Percentiles rank a stretch among this genome's conserved stretches.
These are phyloP conservation scores for Suhomyces sp. DNA, from an alignment of 805 yeast species.

Conservation along the genomic window DNA sequence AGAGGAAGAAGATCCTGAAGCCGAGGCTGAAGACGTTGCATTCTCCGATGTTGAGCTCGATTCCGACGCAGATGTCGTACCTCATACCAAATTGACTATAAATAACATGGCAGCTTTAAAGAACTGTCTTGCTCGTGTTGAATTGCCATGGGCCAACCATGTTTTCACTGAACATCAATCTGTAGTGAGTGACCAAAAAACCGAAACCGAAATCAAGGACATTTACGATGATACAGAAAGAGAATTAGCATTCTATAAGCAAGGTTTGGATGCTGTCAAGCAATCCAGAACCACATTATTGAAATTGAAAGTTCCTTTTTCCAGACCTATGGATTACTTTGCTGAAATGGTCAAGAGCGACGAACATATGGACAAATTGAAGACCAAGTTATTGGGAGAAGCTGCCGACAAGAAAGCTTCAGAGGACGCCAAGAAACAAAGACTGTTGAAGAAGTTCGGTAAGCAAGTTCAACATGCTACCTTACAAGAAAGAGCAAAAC, in stretches of 20 bases:
- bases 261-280: conserved; percentile 80
- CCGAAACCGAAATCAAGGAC: conserved; percentile 71
- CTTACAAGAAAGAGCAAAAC: conserved; percentile 88
- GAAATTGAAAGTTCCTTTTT: conserved; percentile 76
- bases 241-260: conserved; percentile 92
- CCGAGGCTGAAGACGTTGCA: conserved; percentile 77
- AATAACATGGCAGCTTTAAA: conserved; percentile 83
- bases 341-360: conserved; percentile 99
- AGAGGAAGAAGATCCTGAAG: conserved; percentile 57
- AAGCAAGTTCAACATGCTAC: conserved; percentile 95
- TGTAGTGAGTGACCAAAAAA: conserved; percentile 55
- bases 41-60: conserved; percentile 89
- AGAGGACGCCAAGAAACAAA: conserved; percentile 90
- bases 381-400: conserved; percentile 74
- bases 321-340: conserved; percentile 92
- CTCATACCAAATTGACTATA: conserved; percentile 83
- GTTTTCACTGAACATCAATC: conserved; percentile 84
- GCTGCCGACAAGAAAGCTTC: conserved; percentile 83
- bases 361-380: conserved; percentile 95
- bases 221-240: conserved; percentile 94
- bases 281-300: conserved; percentile 65
- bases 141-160: conserved; percentile 61
- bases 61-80: conserved; percentile 92
- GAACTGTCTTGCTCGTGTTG: conserved; percentile 64
- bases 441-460: conserved; percentile 94